Evolutionary conservation across 345 rosid species (phyloP), one percentile per base, ranked within the genome.

Genomic region (Raphanus raphanistrum): DNA sequence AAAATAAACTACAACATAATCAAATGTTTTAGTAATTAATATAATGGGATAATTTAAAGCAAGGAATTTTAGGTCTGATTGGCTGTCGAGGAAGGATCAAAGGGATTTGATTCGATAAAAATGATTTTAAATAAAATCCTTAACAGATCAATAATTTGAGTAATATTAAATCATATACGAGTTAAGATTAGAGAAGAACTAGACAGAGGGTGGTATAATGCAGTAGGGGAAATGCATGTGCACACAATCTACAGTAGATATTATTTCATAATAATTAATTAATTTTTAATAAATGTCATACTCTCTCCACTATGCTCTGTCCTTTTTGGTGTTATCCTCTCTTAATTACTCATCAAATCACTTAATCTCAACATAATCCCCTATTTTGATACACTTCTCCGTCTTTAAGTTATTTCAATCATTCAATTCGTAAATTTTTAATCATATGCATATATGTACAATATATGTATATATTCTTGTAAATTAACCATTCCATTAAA

Each of bases 231-330:
- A 79, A 74, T 74, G 85, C 92, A 90, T 88, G 89, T 88, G 95
- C 84, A 83, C 88, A 57, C 77, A 90, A 90, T 90, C 92, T 88
- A 88, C 79, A 67, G 78, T 87, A 82, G 88, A 88, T 90, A 84
- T 84, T 50, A 81, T 67, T 66, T 66, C 72, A 28, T 28, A 58
- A 58, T 63, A 70, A 45, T 43, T 78, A 7, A 25, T 66, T 26
- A 41, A 0, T 43, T 71, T 10, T 43, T 31, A 32, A 72, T 43
- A 69, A 76, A 68, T 50, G 21, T 50, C 55, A 50, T 76, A 83
- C 86, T 83, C 77, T 82, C 84, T 73, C 89, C 92, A 85, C 90
- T 82, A 80, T 59, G 79, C 84, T 84, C 85, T 84, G 89, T 87
- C 86, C 73, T 59, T 76, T 80, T 76, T 77, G 71, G 45, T 73